Conservation (phyloP, 1,284 basidiomycete genomes). For the Sphagnurus paluster region DNA sequence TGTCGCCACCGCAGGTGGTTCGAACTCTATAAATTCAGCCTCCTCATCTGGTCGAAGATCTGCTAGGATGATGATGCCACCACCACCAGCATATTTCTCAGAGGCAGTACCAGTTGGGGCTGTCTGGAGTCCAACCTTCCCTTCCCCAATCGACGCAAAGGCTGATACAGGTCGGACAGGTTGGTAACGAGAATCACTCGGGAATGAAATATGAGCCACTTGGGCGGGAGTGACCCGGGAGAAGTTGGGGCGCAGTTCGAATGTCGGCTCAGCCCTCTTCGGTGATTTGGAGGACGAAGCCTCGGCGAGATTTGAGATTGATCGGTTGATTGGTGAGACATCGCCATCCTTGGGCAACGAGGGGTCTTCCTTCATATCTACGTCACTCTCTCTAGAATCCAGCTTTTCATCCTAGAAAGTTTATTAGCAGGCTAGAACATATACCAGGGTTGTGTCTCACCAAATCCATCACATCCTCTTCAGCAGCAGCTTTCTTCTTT, state of each 20-base stretch:
- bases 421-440: background rate
- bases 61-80: constrained; percentile 79
- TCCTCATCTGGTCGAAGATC: constrained; percentile 69
- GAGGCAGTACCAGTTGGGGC: constrained; percentile 37
- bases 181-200: constrained; percentile 76
- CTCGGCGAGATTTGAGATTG: constrained; percentile 48
- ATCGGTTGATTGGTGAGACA: constrained; percentile 55
- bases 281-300: constrained; percentile 37
- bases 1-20: constrained; percentile 37
- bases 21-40: constrained; percentile 75
- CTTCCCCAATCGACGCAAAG: constrained; percentile 28
- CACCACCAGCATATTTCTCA: constrained; percentile 73
- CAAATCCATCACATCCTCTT: constrained; percentile 79
- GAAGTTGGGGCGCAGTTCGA: constrained; percentile 83
- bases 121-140: constrained; percentile 32
- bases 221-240: constrained; percentile 93
- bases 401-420: constrained; percentile 51
- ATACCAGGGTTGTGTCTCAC: constrained; percentile 46
- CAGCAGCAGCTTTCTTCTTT: constrained; percentile 82
- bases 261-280: constrained; percentile 74
- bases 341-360: constrained; percentile 46
- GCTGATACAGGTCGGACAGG: constrained; percentile 86
- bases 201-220: constrained; percentile 83
- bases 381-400: constrained; percentile 59
- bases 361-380: constrained; percentile 74